A percentile compares a stretch with the other conserved stretches of the same genome.
Evolutionary conservation across 768 basidiomycete genomes (phyloP).

Genomic region (Trichaptum fuscoviolaceum): DNA sequence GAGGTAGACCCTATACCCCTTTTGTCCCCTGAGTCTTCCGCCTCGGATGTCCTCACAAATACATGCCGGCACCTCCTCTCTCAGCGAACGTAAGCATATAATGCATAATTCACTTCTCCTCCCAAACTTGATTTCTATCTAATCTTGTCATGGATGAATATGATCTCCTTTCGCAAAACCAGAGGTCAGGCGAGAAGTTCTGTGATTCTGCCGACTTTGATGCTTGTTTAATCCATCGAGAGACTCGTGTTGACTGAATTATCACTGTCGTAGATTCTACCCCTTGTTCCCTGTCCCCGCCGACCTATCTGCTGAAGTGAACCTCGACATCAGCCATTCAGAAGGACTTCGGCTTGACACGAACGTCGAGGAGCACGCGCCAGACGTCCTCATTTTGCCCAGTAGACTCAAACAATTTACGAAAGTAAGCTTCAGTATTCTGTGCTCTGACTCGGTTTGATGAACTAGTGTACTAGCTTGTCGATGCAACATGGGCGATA

Average conservation of each 20-base stretch:
- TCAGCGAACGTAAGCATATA: constrained; percentile 65
- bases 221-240: background rate
- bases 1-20: constrained; percentile 48
- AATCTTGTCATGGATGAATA: too few species aligned
- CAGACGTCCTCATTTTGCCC: constrained; percentile 83
- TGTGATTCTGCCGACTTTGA: background rate
- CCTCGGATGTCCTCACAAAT: constrained; percentile 72
- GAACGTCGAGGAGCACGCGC: constrained; percentile 42
- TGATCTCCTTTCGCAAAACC: background rate
- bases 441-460: background rate
- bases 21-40: constrained; percentile 36
- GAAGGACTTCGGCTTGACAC: constrained; percentile 38
- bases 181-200: background rate
- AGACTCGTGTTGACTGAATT: background rate
- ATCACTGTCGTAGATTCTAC: constrained; percentile 64
- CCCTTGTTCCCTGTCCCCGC: constrained; percentile 86
- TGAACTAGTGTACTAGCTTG: constrained; percentile 40
- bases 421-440: constrained; percentile 49
- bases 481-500: constrained; percentile 72
- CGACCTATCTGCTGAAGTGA: constrained; percentile 72
- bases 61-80: constrained; percentile 76
- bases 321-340: constrained; percentile 84
- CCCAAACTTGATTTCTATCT: background rate
- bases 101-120: background rate
- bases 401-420: constrained; percentile 87